Evolutionary conservation across 1,284 basidiomycete species (phyloP).

Genomic region (Naganishia liquefaciens): DNA sequence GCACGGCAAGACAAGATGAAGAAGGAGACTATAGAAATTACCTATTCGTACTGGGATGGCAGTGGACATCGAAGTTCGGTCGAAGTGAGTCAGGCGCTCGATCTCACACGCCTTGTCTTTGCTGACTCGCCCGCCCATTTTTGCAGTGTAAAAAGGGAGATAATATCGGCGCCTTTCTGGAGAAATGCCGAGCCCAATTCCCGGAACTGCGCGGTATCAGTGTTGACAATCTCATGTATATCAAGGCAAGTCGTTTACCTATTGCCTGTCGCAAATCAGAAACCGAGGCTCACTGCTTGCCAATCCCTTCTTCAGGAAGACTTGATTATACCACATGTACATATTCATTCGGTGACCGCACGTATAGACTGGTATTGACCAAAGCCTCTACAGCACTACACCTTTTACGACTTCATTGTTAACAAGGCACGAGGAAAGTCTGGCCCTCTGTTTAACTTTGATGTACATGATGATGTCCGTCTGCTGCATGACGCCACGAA

Average conservation of each 20-base stretch:
- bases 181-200: conserved; percentile 89
- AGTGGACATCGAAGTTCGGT: conserved; percentile 94
- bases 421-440: conserved; percentile 98
- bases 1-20: conserved; percentile 84
- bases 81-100: conserved; percentile 61
- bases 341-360: conserved; percentile 38
- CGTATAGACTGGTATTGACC: background rate
- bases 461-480: conserved; percentile 97
- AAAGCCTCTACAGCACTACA: conserved; percentile 73
- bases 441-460: conserved; percentile 96
- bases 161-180: conserved; percentile 80
- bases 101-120: background rate
- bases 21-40: conserved; percentile 83
- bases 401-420: conserved; percentile 97
- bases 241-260: conserved; percentile 69
- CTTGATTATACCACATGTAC: conserved; percentile 87
- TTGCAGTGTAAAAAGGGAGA: conserved; percentile 96
- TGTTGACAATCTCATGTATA: conserved; percentile 97
- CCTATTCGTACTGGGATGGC: conserved; percentile 98
- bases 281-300: background rate
- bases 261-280: background rate
- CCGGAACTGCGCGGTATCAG: conserved; percentile 85
- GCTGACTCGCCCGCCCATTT: conserved; percentile 11
- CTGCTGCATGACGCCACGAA: conserved; percentile 90
- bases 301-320: conserved; percentile 68